Conservation (phyloP, 2,329 filamentous ascomycete genomes). For the Arthrobotrys iridis region DNA sequence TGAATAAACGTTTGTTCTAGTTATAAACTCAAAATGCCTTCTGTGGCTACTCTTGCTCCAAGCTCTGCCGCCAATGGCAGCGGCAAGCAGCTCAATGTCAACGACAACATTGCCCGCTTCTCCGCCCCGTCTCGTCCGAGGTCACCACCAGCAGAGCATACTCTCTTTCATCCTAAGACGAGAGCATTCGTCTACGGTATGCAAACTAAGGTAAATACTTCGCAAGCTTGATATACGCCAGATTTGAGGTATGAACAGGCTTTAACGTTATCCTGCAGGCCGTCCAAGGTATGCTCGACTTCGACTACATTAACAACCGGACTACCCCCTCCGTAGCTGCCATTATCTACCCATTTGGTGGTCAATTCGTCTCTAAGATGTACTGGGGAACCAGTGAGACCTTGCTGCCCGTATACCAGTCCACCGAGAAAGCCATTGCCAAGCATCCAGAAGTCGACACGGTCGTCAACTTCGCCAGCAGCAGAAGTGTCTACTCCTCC, state of each 20-base stretch:
- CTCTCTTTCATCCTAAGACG: constrained; percentile 99
- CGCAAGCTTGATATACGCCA: constrained; percentile 67
- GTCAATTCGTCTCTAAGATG: constrained; percentile 99
- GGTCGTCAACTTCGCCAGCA: constrained; percentile 99
- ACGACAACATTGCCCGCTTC: constrained; percentile 99
- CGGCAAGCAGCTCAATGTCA: constrained; percentile 72
- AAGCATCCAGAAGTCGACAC: constrained; percentile 98
- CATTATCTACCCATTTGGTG: constrained; percentile 99
- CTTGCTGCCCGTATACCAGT: constrained; percentile 96
- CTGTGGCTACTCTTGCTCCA: constrained; percentile 55
- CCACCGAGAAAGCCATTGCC: constrained; percentile 86
- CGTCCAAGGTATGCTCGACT: constrained; percentile 77
- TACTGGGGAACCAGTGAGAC: constrained; percentile 99
- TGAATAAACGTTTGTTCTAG: constrained; percentile 1
- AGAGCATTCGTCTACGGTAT: constrained; percentile 99
- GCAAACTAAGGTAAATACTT: constrained; percentile 90
- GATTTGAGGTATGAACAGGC: not conserved
- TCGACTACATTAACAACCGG: constrained; percentile 99
- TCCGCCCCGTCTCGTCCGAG: constrained; percentile 88
- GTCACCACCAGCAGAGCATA: constrained; percentile 86
- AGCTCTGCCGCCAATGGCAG: constrained; percentile 57
- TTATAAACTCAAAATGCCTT: constrained; percentile 37
- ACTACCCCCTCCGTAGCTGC: constrained; percentile 94
- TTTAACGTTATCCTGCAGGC: constrained; percentile 58
- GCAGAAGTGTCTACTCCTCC: constrained; percentile 96